Base-by-base conservation (phyloP, 2,329 filamentous ascomycete genomes). In the Hypoxylon sp. region DNA sequence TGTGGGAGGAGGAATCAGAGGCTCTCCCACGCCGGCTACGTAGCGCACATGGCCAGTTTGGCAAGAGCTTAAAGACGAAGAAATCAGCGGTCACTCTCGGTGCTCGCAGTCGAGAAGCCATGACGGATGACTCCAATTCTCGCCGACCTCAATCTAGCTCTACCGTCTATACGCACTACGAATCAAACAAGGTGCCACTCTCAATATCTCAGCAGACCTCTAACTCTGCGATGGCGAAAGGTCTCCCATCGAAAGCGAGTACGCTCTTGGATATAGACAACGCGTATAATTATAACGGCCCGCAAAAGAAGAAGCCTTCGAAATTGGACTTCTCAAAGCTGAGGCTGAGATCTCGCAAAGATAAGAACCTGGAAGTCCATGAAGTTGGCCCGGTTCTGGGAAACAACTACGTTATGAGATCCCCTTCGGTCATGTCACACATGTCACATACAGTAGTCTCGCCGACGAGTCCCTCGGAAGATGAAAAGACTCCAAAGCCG, bases 141-240 rank as follows among this genome's bases (percentile, higher is more conserved):
- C 79, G 81, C 40, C 82, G 85, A 50, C 82, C 81, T 30, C 79
- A 80, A 46, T 88, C 86, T 1, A 82, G 79, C 36, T 86, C 85
- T 3, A 87, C 85, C n/a, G 81, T 87, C 62, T 79, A 79, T 30
- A 85, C 85, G 0, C 85, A 83, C 75, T 88, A 88, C 73, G 85
- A 88, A 75, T 84, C 84, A 71, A 74, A 82, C 4, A 86, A 85
- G 70, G 79, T 85, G 49, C 84, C 85, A 9, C 78, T 87, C 4
- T 80, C 83, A n/a, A 82, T 87, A 64, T 86, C 85, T 0, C 85
- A 87, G 70, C 85, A 88, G 72, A 87, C 86, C 0, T 87, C 85
- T 0, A 83, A 80, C 44, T 86, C 85, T 1, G 83, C 85, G 63
- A 87, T 88, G 81, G 84, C 85, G 20, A 87, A 85, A 69, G 85